Conservation (phyloP, 2,329 filamentous ascomycete species). For the Penicillium psychrosexuale region DNA sequence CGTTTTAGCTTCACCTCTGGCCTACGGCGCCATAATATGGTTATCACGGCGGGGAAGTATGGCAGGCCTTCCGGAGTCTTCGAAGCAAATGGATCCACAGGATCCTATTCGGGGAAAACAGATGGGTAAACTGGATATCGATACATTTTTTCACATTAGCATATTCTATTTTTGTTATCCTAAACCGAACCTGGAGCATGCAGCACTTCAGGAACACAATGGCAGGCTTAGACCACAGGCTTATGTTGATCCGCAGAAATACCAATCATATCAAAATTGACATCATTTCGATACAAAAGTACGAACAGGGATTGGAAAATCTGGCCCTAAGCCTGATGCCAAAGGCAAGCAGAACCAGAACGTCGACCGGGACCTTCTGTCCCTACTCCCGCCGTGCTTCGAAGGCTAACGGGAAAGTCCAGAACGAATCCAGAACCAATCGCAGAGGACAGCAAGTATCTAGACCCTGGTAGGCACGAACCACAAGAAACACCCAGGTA, state of each 20-base stretch:
- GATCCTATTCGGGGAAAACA: neutral
- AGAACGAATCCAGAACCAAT: neutral
- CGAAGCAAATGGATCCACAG: neutral
- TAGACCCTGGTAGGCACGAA: neutral
- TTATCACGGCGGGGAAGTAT: neutral
- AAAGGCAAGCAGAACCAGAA: neutral
- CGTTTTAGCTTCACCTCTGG: neutral
- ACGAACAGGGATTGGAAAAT: neutral
- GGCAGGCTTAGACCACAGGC: neutral
- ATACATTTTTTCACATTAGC: neutral
- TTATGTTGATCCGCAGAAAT: neutral
- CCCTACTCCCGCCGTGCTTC: neutral
- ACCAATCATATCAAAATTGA: neutral
- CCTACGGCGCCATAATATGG: neutral
- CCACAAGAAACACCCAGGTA: neutral
- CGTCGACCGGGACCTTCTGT: neutral
- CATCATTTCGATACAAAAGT: neutral
- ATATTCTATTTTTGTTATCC: neutral
- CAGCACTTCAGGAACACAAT: neutral
- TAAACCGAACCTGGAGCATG: neutral
- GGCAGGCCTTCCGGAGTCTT: neutral
- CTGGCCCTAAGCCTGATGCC: neutral
- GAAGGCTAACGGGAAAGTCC: neutral
- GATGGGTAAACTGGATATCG: neutral
- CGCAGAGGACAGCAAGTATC: neutral